Evolutionary conservation across 2,329 filamentous ascomycete species (phyloP), one percentile per base, ranked within the genome.

Genomic region (Hymenoscyphus repandus): DNA sequence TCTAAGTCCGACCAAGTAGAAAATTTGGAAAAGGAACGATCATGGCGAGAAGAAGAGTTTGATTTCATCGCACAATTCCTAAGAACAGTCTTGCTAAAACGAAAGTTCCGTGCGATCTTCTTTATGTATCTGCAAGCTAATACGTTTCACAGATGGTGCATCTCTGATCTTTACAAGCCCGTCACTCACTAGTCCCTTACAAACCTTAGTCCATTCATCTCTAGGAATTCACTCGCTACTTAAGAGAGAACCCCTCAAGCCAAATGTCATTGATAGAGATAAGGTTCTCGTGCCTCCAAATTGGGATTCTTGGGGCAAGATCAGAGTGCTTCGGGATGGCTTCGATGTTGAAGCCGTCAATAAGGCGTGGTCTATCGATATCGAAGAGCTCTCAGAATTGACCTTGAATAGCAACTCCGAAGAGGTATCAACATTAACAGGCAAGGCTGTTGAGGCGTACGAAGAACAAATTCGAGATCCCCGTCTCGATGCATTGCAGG

Each of bases 301-400:
- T 68, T 99, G 93, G 93, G 93, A 99, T 69, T 96, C 91, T 0
- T 96, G 90, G 88, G 91, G 90, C 53, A 99, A 97, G 71, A 96
- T 99, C 53, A 80, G 92, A 38, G 90, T 97, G 40, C 75, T 97
- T 27, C 82, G 90, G 48, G 93, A 96, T 65, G 88, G 85, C 0
- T 97, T 97, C 62, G 90, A 97, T 59, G 88, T 95, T 18, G 93
- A 99, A 72, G 79, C 80, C 12, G 78, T 95, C 39, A 93, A 89
- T 61, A 79, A 83, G 52, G 88, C 85, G 45, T 99, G 93, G 93
- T 85, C 86, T 1, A 78, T 88, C 50, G 90, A 95, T 58, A 86
- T 93, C 45, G 83, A 90, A 63, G 77, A 79, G 38, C 66, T 70
- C 2, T 36, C 70, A 62, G 51, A 67, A 65, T 52, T 61, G 60